Base-by-base conservation (phyloP, 2,329 filamentous ascomycete species). In the Aspergillus hiratsukae region DNA sequence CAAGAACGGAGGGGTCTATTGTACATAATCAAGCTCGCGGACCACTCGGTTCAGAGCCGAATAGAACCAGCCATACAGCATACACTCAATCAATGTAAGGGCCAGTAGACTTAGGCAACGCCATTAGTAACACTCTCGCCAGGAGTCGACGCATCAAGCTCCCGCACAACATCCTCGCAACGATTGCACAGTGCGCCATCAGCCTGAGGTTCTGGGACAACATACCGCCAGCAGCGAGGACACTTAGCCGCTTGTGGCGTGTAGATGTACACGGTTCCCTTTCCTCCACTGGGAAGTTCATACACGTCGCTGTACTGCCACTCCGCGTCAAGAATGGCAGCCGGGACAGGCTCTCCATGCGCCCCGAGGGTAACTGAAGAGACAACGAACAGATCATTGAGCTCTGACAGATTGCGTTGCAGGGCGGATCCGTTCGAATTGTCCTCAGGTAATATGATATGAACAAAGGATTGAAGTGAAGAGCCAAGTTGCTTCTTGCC, bases 161-260 rank as follows among this genome's bases (percentile, higher is more conserved):
- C 70, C 27, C 66, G 66, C 17, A 93, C 81, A 37, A 87, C 83
- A 11, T 84, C 81, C 29, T 87, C 84, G 71, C 93, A 97, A 68
- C 91, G 80, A 50, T 73, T 75, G 72, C 93, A 97, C 19, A 96
- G 75, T 41, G 77, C 72, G 19, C 88, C 84, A 63, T 87, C 81
- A n/a, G 64, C 60, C 51, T 61, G 52, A 3, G 63, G 46, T 48
- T 71, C 64, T 21, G 82, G 78, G n/a, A 88, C 86, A 25, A 88
- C 81, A 72, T 90, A 96, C 59, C 88, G 84, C 94, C 94, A 99
- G 75, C 94, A 99, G 51, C 94, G 81, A 0, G 84, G 81, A 71
- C 94, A 99, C 73, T 97, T 99, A 49, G 80, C 75, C 11, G 76
- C 73, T 14, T 71, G 71, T 0, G 86, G 80, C 9, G 80, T 70